Conservation (phyloP, 257 asterid genomes). For the Solanum neorickii region DNA sequence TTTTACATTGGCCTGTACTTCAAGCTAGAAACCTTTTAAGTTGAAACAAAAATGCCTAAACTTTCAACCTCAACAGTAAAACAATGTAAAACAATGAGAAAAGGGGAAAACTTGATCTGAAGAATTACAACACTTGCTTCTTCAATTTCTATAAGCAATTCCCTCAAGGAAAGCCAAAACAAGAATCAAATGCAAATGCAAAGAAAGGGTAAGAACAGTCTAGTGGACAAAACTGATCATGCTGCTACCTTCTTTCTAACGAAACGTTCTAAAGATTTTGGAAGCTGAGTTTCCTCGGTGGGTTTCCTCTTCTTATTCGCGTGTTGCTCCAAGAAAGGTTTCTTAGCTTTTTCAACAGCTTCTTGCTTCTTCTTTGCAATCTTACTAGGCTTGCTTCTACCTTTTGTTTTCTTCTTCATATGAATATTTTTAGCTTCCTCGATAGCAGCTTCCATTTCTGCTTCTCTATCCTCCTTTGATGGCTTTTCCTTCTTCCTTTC, state of each 20-base stretch:
- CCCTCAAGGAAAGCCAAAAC: neutral
- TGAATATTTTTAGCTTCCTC: slow-evolving; percentile 39
- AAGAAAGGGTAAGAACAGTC: slow-evolving; percentile 1
- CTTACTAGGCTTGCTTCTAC: slow-evolving; percentile 80
- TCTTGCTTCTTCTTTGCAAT: slow-evolving; percentile 65
- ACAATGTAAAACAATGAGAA: neutral
- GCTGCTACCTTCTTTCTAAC: slow-evolving; percentile 30
- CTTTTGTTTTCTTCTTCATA: slow-evolving; percentile 77
- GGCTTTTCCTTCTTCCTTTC: slow-evolving; percentile 39
- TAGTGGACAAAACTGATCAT: neutral
- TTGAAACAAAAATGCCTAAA: neutral
- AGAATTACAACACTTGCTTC: neutral
- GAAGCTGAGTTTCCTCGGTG: slow-evolving; percentile 40
- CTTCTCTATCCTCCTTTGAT: slow-evolving; percentile 42
- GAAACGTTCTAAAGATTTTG: slow-evolving; percentile 60
- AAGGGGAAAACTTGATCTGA: neutral
- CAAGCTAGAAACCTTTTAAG: neutral
- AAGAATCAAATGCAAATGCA: slow-evolving; percentile 14
- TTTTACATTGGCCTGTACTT: neutral
- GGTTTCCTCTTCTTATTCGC: slow-evolving; percentile 49
- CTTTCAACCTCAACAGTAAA: neutral
- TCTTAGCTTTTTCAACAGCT: slow-evolving; percentile 56
- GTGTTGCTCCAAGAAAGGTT: slow-evolving; percentile 37
- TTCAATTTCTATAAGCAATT: neutral
- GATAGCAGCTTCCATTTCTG: slow-evolving; percentile 56